Base-by-base conservation (phyloP, 345 rosid species). In the Syzygium grande region DNA sequence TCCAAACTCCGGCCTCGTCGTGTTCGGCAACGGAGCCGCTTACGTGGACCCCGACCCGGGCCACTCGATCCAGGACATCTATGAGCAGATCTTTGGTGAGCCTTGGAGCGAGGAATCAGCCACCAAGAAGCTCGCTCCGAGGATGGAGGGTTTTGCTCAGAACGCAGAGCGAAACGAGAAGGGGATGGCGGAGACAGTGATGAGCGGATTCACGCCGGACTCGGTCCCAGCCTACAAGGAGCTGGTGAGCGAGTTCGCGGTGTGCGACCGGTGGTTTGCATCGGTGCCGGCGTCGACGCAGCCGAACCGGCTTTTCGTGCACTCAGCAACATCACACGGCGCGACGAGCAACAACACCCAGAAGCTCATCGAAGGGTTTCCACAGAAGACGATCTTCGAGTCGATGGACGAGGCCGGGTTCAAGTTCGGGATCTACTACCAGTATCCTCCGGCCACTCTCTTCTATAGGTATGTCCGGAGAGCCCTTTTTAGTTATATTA, bases 11-110 rank as follows among this genome's bases (percentile, higher is more conserved):
- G 30, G 89, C 49, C 89, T 30, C 52, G 41, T 95, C 16, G 89
- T 51, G 87, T 96, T 93, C 83, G 84, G 89, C 0, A 93, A 94
- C 79, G 87, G 90, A 9, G 90, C 98, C 16, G 93, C 92, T 41
- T 93, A 95, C 89, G 92, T 96, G 52, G 97, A 95, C 85, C 96
- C 95, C 2, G 97, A 96, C 88, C 99, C 99, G 0, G 97, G 94
- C 68, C 99, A 96, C 92, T 93, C 97, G 30, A 91, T 95, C 90
- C 95, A 95, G 63, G 97, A 94, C 88, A 94, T 96, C 54, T 96
- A 96, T 91, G 99, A 96, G 92, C 97, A 96, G 86, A 93, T 96
- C 2, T 96, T 94, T 30, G 98, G 99, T 1, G 90, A 93, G 84
- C 89, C 91, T n/a, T 97, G 99, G 99, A 90, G 65, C 43, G 9